Evolutionary conservation across 1,139 yeast species (phyloP), one percentile per base, ranked within the genome.

Genomic region (Hanseniaspora gamundiae): DNA sequence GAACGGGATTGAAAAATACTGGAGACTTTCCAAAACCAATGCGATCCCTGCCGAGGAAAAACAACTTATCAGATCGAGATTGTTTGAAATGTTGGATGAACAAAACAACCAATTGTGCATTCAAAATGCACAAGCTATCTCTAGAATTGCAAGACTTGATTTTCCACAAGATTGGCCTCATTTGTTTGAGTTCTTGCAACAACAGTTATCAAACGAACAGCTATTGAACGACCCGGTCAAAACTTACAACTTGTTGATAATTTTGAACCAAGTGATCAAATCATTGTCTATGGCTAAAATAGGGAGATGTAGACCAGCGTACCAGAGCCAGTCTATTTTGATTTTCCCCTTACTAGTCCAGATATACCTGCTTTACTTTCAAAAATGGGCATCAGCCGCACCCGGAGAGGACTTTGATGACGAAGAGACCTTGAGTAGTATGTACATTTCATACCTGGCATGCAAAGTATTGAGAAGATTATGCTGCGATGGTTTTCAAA

Each of bases 131-230:
- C 81, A 84, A 50, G 79, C 93, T 0, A 68, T 83, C 4, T 80
- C 94, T 1, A 70, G 79, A 49, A 81, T 91, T 36, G 82, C 84
- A 24, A 66, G 96, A 43, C 70, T 78, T 45, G 98, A 91, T 55
- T 91, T 83, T 59, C 97, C 97, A 0, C 61, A 66, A 8, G 88
- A 81, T 41, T 91, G 97, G 97, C 87, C 93, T 0, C 64, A 70
- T 2, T 59, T 87, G 26, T 81, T 88, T 55, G 87, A 81, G 46
- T 78, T 78, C 13, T 52, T 87, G 1, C 73, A 74, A 17, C 56
- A 57, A 2, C 65, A 78, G 27, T 65, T 84, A 40, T 68, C 66
- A 35, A 57, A 65, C 16, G 68, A 71, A 1, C 54, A 59, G 16
- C 51, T 54, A 6, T 52, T 60, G 42, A 68, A 67, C 29, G 75